Evolutionary conservation across 306 rosid species (phyloP).

Genomic region (Dalbergia cultrata): DNA sequence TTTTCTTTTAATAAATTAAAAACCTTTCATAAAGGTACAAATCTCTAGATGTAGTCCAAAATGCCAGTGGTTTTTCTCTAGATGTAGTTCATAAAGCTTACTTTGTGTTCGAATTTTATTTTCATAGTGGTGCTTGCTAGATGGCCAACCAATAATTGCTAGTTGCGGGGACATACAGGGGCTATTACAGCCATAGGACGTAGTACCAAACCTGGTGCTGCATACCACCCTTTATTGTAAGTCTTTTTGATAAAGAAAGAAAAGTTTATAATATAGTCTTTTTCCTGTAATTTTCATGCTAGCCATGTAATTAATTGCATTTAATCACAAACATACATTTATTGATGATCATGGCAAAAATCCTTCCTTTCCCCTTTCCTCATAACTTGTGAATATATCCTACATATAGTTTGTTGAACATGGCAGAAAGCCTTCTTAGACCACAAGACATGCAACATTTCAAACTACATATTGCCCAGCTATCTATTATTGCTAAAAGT

Average conservation of each 20-base stretch:
- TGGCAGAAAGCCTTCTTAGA: slow-evolving; percentile 21
- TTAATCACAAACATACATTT: slow-evolving; percentile 35
- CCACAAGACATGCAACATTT: slow-evolving; percentile 10
- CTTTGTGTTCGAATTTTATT: slow-evolving; percentile 45
- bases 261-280: slow-evolving; percentile 27
- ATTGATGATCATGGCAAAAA: too few relatives aligned
- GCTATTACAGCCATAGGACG: slow-evolving; percentile 99
- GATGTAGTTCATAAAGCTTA: slow-evolving; percentile 14
- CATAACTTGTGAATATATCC: too few relatives aligned
- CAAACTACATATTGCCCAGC: slow-evolving; percentile 19
- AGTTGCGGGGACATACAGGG: slow-evolving; percentile 95
- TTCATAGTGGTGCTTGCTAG: slow-evolving; percentile 95
- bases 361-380: too few relatives aligned
- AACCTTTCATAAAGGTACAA: neutral
- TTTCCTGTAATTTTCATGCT: slow-evolving; percentile 13
- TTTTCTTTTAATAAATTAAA: slow-evolving; percentile 24
- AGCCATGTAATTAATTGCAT: slow-evolving; percentile 28
- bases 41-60: neutral
- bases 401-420: slow-evolving; percentile 3
- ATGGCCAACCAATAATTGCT: slow-evolving; percentile 93
- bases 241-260: slow-evolving; percentile 49
- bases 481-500: slow-evolving; percentile 2
- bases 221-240: slow-evolving; percentile 97
- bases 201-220: slow-evolving; percentile 86
- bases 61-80: slow-evolving; percentile 18